Conservation (phyloP, 2,329 filamentous ascomycete species). For the Hypocreales sp. region DNA sequence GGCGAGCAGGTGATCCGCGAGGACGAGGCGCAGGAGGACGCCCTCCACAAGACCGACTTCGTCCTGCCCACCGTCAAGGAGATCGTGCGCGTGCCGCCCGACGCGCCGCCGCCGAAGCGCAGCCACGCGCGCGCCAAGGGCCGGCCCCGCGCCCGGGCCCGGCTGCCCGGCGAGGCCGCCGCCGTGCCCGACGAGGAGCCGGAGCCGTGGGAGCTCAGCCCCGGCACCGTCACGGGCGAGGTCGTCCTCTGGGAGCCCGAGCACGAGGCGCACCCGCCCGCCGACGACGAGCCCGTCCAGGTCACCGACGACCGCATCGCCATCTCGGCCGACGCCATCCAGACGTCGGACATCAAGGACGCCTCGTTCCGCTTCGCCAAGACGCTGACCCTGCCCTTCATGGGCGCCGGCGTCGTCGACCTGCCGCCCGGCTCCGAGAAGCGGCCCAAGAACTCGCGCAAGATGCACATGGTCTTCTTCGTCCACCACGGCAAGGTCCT, state of each 20-base stretch:
- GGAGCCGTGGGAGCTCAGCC: conserved; percentile 58
- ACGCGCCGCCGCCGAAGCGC: conserved; percentile 22
- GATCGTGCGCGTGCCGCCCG: conserved; percentile 54
- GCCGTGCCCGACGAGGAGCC: conserved; percentile 37
- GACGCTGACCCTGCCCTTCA: conserved; percentile 68
- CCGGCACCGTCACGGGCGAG: conserved; percentile 47
- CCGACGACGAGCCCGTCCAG: conserved; percentile 37
- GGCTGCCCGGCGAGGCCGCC: conserved; percentile 27
- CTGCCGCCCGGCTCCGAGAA: conserved; percentile 73
- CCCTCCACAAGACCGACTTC: conserved; percentile 28
- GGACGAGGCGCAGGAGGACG: conserved; percentile 36
- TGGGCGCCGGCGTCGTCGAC: conserved; percentile 82
- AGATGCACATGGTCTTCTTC: conserved; percentile 97
- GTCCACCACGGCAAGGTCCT: conserved; percentile 70
- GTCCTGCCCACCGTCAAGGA: conserved; percentile 59
- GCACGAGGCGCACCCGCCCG: conserved; percentile 36
- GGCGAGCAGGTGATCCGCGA: conserved; percentile 66
- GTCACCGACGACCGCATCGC: conserved; percentile 40
- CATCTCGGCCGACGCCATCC: conserved; percentile 37
- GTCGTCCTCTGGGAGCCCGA: conserved; percentile 49
- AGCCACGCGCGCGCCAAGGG: conserved; percentile 12
- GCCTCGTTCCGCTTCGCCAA: conserved; percentile 81
- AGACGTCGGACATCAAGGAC: conserved; percentile 41
- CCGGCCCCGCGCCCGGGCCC: conserved; percentile 15
- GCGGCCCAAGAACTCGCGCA: conserved; percentile 77